These are phyloP conservation scores for Prunus fruticosa DNA, from an alignment of 306 rosid genomes.

Conservation along the genomic window DNA sequence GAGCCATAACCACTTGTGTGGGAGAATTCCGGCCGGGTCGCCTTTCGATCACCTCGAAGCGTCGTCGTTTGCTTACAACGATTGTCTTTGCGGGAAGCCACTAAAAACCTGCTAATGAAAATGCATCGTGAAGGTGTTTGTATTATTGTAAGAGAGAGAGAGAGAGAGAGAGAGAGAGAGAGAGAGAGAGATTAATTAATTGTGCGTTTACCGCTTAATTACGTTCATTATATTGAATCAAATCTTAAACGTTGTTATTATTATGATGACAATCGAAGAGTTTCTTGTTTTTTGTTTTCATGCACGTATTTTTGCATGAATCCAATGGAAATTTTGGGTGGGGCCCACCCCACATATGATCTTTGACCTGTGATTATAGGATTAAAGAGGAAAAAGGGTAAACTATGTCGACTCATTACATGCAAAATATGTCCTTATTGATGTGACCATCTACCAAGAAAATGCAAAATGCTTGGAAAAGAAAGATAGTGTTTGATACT, in stretches of 20 bases:
- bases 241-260: too few species aligned
- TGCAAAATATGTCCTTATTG: neutral
- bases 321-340: neutral
- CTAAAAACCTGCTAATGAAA: constrained; percentile 52
- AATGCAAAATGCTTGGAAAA: neutral
- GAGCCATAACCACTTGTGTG: constrained; percentile 90
- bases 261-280: neutral
- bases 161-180: neutral
- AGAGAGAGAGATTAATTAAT: neutral
- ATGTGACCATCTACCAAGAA: neutral
- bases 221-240: too few species aligned
- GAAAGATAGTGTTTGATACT: neutral
- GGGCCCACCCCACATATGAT: neutral
- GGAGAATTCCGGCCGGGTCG: constrained; percentile 67
- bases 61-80: constrained; percentile 71
- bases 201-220: too few species aligned
- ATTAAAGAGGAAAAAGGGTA: neutral
- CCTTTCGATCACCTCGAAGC: constrained; percentile 94
- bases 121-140: neutral
- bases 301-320: neutral
- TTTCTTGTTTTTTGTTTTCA: neutral
- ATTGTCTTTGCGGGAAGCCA: constrained; percentile 90
- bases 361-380: neutral
- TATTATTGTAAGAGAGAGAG: neutral
- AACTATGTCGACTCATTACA: neutral